These are phyloP conservation scores for Oenanthe javanica DNA, from an alignment of 140 eudicot genomes.

Conservation along the genomic window DNA sequence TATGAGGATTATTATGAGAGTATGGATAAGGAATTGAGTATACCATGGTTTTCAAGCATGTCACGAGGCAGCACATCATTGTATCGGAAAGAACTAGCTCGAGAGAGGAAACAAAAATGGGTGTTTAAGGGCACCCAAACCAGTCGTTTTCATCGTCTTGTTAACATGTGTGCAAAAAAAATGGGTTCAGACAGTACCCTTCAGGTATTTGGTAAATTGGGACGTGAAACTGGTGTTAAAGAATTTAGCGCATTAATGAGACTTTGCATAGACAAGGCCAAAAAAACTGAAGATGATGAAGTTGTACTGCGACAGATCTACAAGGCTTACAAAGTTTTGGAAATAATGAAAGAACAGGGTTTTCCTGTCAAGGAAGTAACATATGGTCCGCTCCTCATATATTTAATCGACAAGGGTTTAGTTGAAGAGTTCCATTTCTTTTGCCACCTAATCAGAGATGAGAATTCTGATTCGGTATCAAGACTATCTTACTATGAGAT, in stretches of 20 bases:
- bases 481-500: constrained; percentile 83
- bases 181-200: constrained; percentile 51
- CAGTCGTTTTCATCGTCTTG: constrained; percentile 31
- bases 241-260: constrained; percentile 52
- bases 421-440: constrained; percentile 64
- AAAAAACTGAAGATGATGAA: constrained; percentile 60
- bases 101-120: constrained; percentile 67
- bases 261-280: constrained; percentile 54
- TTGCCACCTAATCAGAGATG: constrained; percentile 44
- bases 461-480: constrained; percentile 44
- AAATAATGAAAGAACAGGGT: constrained; percentile 54
- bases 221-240: constrained; percentile 57
- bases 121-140: constrained; percentile 38
- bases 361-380: constrained; percentile 56
- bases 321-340: constrained; percentile 51
- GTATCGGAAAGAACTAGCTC: constrained; percentile 46
- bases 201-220: constrained; percentile 48
- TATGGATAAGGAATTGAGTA: constrained; percentile 17
- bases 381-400: constrained; percentile 69
- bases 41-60: constrained; percentile 32
- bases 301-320: constrained; percentile 40
- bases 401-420: constrained; percentile 56
- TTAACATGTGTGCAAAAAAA: constrained; percentile 41
- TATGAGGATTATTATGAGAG: constrained; percentile 1
- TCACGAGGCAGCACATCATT: constrained; percentile 21